Conservation (phyloP, 306 rosid genomes). For the Luffa aegyptiaca region DNA sequence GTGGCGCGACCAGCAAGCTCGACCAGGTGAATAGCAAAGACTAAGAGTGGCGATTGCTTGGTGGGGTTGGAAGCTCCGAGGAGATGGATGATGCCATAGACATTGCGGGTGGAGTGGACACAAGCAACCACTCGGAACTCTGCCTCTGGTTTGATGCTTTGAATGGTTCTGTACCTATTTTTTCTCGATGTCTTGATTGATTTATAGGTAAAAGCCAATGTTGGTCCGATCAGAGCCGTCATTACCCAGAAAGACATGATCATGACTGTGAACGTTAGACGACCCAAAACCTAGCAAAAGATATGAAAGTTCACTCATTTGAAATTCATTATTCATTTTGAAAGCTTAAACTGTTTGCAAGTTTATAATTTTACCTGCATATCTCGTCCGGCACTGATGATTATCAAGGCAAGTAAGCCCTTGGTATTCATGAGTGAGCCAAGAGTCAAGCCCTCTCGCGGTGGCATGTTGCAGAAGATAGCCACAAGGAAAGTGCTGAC, state of each 20-base stretch:
- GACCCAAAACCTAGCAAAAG: slow-evolving; percentile 22
- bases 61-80: slow-evolving; percentile 25
- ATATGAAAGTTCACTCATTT: not conserved
- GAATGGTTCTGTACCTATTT: slow-evolving; percentile 20
- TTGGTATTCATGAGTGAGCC: slow-evolving; percentile 36
- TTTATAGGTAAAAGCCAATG: slow-evolving; percentile 18
- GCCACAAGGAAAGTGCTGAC: slow-evolving; percentile 20
- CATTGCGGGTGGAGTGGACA: slow-evolving; percentile 23
- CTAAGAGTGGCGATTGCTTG: slow-evolving; percentile 21
- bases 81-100: slow-evolving; percentile 22
- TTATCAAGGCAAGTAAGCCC: slow-evolving; percentile 24
- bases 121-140: slow-evolving; percentile 31
- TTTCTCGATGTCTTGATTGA: not conserved
- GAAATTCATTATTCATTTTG: not conserved
- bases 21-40: slow-evolving; percentile 30
- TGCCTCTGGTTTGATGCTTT: slow-evolving; percentile 17
- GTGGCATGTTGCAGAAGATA: slow-evolving; percentile 19
- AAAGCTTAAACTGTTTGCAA: not conserved
- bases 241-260: slow-evolving; percentile 14
- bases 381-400: slow-evolving; percentile 18
- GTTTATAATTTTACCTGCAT: slow-evolving; percentile 6
- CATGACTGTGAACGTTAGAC: slow-evolving; percentile 17
- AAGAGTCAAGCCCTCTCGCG: slow-evolving; percentile 22
- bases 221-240: slow-evolving; percentile 26
- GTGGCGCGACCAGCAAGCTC: slow-evolving; percentile 29